phyloP scores from a whole-genome alignment of 805 yeast species.

The Candida peoriensis region DNA sequence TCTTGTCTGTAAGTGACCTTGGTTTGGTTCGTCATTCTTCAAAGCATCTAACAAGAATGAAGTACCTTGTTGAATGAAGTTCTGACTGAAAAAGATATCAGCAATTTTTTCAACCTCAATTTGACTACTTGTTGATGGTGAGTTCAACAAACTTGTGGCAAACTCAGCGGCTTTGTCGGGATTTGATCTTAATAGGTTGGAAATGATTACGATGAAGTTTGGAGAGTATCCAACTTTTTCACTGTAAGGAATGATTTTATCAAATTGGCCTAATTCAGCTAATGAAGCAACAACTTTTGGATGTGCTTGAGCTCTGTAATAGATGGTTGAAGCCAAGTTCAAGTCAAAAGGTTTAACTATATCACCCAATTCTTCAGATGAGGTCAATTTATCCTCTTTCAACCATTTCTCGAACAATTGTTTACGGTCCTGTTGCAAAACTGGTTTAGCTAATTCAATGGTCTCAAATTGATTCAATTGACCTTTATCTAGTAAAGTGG shows the following conservation, averaged over 20 bases:
- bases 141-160: constrained; percentile 76
- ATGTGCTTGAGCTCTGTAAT: constrained; percentile 75
- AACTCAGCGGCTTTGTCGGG: constrained; percentile 99
- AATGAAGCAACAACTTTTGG: constrained; percentile 86
- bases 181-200: constrained; percentile 82
- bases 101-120: constrained; percentile 83
- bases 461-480: constrained; percentile 90
- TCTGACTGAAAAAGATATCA: constrained; percentile 91
- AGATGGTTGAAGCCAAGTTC: constrained; percentile 84
- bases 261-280: constrained; percentile 96
- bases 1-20: constrained; percentile 93
- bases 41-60: constrained; percentile 94
- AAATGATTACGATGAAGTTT: constrained; percentile 83
- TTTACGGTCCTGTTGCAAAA: constrained; percentile 89
- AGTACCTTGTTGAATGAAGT: constrained; percentile 95
- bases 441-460: constrained; percentile 91
- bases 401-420: constrained; percentile 95
- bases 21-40: constrained; percentile 89
- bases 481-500: constrained; percentile 88
- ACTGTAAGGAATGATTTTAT: constrained; percentile 90
- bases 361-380: constrained; percentile 97
- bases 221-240: constrained; percentile 86
- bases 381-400: constrained; percentile 88
- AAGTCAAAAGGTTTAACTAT: constrained; percentile 84
- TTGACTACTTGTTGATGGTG: constrained; percentile 51